phyloP scores from a whole-genome alignment of 1,284 basidiomycete genomes.

The Sanghuangporus sanghuang region DNA sequence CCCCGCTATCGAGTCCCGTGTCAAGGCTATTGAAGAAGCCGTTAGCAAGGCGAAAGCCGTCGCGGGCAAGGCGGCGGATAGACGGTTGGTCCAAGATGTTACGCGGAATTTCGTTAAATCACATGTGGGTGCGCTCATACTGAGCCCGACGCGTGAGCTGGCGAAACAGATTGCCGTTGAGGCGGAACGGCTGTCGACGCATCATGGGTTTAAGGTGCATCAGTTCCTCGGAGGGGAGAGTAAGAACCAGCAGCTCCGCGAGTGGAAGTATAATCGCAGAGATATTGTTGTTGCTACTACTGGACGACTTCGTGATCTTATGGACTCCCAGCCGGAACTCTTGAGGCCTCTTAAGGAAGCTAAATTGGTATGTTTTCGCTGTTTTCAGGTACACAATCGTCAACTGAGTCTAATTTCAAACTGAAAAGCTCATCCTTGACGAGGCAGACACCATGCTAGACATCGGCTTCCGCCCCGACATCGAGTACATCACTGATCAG shows the following conservation, averaged over 20 bases:
- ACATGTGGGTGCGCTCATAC: slow-evolving; percentile 74
- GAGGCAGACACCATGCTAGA: slow-evolving; percentile 95
- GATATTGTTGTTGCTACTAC: slow-evolving; percentile 95
- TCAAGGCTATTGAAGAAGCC: slow-evolving; percentile 42
- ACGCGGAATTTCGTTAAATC: slow-evolving; percentile 35
- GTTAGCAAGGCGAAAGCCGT: slow-evolving; percentile 37
- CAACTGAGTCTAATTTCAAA: slow-evolving; percentile 8
- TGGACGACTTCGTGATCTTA: slow-evolving; percentile 81
- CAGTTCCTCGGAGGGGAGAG: slow-evolving; percentile 80
- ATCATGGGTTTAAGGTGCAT: slow-evolving; percentile 65
- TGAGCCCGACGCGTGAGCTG: slow-evolving; percentile 92
- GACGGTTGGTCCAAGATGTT: slow-evolving; percentile 28
- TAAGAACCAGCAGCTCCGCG: slow-evolving; percentile 60
- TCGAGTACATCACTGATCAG: slow-evolving; percentile 67
- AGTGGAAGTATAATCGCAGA: slow-evolving; percentile 59
- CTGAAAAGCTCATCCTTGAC: slow-evolving; percentile 75
- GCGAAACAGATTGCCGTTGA: slow-evolving; percentile 93
- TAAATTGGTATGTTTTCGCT: slow-evolving; percentile 45
- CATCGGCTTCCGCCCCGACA: slow-evolving; percentile 93
- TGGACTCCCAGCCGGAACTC: slow-evolving; percentile 60
- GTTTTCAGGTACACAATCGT: neutral
- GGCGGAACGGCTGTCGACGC: slow-evolving; percentile 64
- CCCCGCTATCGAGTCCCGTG: slow-evolving; percentile 78
- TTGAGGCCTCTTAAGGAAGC: slow-evolving; percentile 48
- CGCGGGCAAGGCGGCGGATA: slow-evolving; percentile 34